Evolutionary conservation across 768 basidiomycete genomes (phyloP).

Genomic region (Kondoa subrosea): DNA sequence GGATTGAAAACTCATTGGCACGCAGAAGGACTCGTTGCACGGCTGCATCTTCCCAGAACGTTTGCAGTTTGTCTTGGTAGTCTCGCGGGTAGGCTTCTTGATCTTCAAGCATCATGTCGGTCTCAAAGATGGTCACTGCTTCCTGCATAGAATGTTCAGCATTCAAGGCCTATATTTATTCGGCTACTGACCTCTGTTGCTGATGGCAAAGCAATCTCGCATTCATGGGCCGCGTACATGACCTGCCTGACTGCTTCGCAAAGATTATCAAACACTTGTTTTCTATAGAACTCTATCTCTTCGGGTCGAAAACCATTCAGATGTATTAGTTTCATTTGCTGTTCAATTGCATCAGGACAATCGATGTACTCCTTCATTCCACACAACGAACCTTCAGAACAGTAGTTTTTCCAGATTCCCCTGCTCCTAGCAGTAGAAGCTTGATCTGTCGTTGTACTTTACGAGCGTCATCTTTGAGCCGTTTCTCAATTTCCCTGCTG

Average conservation of each 20-base stretch:
- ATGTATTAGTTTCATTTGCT: conserved; percentile 98
- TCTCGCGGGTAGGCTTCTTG: conserved; percentile 47
- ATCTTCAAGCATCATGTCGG: conserved; percentile 49
- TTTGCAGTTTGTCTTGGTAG: conserved; percentile 53
- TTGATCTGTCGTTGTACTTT: conserved; percentile 20
- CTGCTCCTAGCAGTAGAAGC: conserved; percentile 13
- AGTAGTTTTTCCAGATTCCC: conserved; percentile 19
- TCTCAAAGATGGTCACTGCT: conserved; percentile 26
- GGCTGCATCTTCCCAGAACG: conserved; percentile 58
- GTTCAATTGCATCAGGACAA: conserved; percentile 1
- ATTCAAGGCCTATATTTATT: no score
- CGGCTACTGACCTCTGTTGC: conserved; percentile 37
- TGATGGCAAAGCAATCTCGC: conserved; percentile 51
- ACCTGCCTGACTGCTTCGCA: conserved; percentile 66
- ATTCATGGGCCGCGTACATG: conserved; percentile 75
- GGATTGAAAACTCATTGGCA: conserved; percentile 72
- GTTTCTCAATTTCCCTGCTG: conserved; percentile 5
- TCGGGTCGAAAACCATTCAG: conserved; percentile 58
- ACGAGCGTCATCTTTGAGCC: conserved; percentile 20
- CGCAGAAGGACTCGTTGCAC: conserved; percentile 64
- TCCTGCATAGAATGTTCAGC: background rate
- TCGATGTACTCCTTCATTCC: conserved; percentile 5
- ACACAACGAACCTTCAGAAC: conserved; percentile 15
- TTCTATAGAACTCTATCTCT: conserved; percentile 77
- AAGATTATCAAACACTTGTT: conserved; percentile 72